Evolutionary conservation across 1,139 yeast genomes (phyloP), one percentile per base, ranked within the genome.

Genomic region (Candida glucosophila): DNA sequence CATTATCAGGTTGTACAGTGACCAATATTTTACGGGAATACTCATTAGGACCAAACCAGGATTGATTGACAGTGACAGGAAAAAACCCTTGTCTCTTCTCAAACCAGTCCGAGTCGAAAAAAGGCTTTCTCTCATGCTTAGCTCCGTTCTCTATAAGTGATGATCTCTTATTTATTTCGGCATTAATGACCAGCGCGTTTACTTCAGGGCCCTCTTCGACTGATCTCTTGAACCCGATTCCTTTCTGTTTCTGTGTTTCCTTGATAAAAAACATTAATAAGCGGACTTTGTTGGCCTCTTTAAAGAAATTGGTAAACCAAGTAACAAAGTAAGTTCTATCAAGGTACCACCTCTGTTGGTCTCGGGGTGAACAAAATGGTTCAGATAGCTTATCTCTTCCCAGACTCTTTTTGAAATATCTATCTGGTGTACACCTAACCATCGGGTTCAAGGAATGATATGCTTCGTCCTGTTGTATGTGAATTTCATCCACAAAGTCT

Each of bases 301-400:
- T 57, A 34, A 67, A 68, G 43, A 76, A 82, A 26, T 67, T 62
- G 2, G 88, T 66, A 52, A 60, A 85, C 95, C 95, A 85, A 7
- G 90, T 75, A 27, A 81, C 52, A 45, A 86, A 85, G 43, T 81
- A 80, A 1, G 81, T 69, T 31, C 65, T 54, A 21, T 68, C 93
- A 34, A 68, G 49, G 35, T 68, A 65, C 52, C 78, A 60, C 21
- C 55, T 59, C 9, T 61, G 44, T 34, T 73, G 65, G 37, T 81
- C 90, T 17, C 57, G 61, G 12, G 95, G 95, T 15, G 81, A 71
- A 50, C 95, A 85, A 49, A 83, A 81, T 11, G 95, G 95, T 30
- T 64, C 88, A 19, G 83, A 69, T 0, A 52, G 33, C 14, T 52
- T 48, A 34, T 70, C 70, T 41, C 72, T 73, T 18, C 73, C 77